A percentile compares a stretch with the other conserved stretches of the same genome.
These are phyloP conservation scores for Penicillium macrosclerotiorum DNA, from an alignment of 495 filamentous ascomycete genomes.

Conservation along the genomic window DNA sequence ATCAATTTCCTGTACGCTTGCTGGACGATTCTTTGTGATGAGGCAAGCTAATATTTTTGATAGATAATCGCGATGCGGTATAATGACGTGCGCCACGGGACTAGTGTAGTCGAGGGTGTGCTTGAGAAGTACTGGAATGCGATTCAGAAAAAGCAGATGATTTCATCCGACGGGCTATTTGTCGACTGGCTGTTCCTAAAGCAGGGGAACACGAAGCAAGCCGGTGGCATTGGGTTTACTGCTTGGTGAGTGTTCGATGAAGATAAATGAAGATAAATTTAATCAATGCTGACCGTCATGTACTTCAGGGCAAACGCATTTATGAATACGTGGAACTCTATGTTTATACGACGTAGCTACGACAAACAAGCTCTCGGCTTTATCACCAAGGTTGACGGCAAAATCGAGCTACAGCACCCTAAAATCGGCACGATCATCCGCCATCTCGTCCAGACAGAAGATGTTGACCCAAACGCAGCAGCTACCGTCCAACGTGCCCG, in stretches of 20 bases:
- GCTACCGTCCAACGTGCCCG: too few species aligned
- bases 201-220: too few species aligned
- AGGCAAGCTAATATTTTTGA: not conserved
- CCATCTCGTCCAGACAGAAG: too few species aligned
- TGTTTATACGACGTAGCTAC: not conserved
- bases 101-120: too few species aligned
- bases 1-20: not conserved
- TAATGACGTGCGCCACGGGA: not conserved
- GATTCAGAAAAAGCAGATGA: too few species aligned
- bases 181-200: too few species aligned
- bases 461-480: too few species aligned
- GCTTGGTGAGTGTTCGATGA: not conserved
- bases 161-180: too few species aligned
- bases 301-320: not conserved
- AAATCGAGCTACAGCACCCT: too few species aligned
- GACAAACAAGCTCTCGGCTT: not conserved
- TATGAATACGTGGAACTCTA: not conserved
- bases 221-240: not conserved
- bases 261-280: too few species aligned
- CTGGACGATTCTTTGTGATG: not conserved
- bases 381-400: not conserved
- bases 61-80: not conserved
- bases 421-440: too few species aligned
- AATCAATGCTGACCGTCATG: not conserved
- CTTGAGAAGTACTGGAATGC: too few species aligned